Percentiles rank a stretch among this genome's conserved stretches.
phyloP scores from a whole-genome alignment of 805 yeast genomes.

The Starmera amethionina region DNA sequence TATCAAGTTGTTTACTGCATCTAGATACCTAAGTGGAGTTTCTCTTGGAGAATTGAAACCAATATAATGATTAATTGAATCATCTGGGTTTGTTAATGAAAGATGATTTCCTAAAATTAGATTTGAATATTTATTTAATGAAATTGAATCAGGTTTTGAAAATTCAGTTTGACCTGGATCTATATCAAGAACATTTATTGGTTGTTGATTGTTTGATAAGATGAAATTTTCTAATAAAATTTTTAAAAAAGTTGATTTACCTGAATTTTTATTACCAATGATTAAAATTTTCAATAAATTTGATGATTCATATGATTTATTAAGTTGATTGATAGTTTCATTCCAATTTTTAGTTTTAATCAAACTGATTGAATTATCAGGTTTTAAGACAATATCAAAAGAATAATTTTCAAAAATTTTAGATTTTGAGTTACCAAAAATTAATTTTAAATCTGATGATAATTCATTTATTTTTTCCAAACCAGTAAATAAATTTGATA shows the following conservation, averaged over 20 bases:
- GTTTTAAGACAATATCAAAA: constrained; percentile 24
- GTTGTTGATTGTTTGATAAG: constrained; percentile 11
- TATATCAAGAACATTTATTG: constrained; percentile 51
- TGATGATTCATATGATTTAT: constrained; percentile 20
- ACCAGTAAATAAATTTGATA: constrained; percentile 31
- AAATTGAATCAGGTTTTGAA: constrained; percentile 61
- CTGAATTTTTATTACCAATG: constrained; percentile 57
- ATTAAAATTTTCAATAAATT: constrained; percentile 21
- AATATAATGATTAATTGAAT: constrained; percentile 26
- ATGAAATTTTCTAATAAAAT: constrained; percentile 41
- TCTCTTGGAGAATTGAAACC: constrained; percentile 67
- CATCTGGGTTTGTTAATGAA: constrained; percentile 9
- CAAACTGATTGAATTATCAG: constrained; percentile 17
- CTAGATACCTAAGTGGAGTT: constrained; percentile 47
- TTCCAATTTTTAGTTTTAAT: constrained; percentile 20
- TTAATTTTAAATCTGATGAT: constrained; percentile 34
- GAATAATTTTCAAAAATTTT: constrained; percentile 23
- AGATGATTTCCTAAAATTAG: constrained; percentile 29
- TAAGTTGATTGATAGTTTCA: constrained; percentile 30
- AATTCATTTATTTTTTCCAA: constrained; percentile 32
- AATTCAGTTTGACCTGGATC: constrained; percentile 90
- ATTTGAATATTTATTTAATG: constrained; percentile 31
- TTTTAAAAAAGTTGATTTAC: constrained; percentile 67
- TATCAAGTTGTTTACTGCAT: constrained; percentile 31
- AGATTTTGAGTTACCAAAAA: constrained; percentile 20